Base-by-base conservation (phyloP, 2,329 filamentous ascomycete genomes). In the Tolypocladium ophioglossoides region DNA sequence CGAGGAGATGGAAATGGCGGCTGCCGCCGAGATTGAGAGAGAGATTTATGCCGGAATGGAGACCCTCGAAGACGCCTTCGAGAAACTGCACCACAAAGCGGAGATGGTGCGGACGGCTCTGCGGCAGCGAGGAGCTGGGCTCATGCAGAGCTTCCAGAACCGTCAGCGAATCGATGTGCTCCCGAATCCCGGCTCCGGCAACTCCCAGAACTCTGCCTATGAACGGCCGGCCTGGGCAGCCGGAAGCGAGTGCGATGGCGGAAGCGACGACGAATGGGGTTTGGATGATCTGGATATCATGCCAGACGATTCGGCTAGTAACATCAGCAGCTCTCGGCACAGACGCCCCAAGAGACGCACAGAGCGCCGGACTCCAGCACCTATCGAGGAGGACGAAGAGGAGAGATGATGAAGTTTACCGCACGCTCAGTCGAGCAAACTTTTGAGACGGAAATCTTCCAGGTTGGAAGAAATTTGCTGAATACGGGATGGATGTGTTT, bases 1-100 rank as follows among this genome's bases (percentile, higher is more conserved):
- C 66, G 92, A 97, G 69, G 92, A 97, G 64, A 89, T 89, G 53
- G 92, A 96, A 68, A 91, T 96, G 63, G 88, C 88, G 0, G 87
- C 89, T 1, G 78, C 96, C 7, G 90, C 90, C 9, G 92, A 96
- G 70, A 85, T 96, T 40, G 92, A 97, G 70, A 84, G 91, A 8
- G 90, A 96, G 64, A 95, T 97, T 55, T 96, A 92, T 71, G 79
- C 84, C 37, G 89, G 91, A 57, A 97, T 97, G 92, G 92, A 97
- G 71, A 85, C 84, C 0, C 79, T 97, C 27, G 92, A 97, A 70
- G 90, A 96, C 65, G 91, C 91, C 0, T 96, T 97, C 62, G 92
- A 97, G 72, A 84, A 83, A 32, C 77, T 97, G n/a, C 92, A 97
- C 66, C 80, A 83, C 60, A 86, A 86, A 64, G 92, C 92, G 2